Evolutionary conservation across 2,329 filamentous ascomycete species (phyloP), one percentile per base, ranked within the genome.

Genomic region (Cryphonectria parasitica): DNA sequence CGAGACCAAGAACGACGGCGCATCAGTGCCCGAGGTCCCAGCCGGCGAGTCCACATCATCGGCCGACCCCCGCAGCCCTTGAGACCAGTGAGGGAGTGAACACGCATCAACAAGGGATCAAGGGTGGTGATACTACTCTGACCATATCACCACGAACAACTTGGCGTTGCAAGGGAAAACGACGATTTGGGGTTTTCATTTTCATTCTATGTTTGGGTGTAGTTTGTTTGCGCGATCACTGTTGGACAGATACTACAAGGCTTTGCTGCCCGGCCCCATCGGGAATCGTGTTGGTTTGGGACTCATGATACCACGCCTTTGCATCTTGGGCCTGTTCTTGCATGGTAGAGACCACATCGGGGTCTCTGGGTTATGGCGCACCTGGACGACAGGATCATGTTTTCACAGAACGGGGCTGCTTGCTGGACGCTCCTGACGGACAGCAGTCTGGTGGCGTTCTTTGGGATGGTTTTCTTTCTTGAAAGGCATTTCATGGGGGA

Each of bases 111-210:
- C 34, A 49, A 45, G 4, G 36, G 8, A 17, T 13, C 25, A 36
- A 66, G 39, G 56, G 31, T 1, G 49, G 34, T 17, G 64, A 62
- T 22, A 56, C 49, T 52, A 65, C 49, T 31, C 45, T 8, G 10
- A 28, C 52, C 66, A 25, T 1, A 52, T 45, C 34, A n/a, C 45
- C 3, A 54, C 25, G 13, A 68, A 43, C 15, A 70, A 72, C 39
- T 56, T 64, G 28, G 68, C 52, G 19, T 61, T 70, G 52, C 69
- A 28, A 31, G 19, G 8, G 25, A 22, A 11, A 13, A 45, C n/a
- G 4, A 3, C 15, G n/a, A 28, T 22, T 22, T 41, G 41, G n/a
- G 8, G 3, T 45, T 45, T 2, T 49, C 10, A n/a, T 22, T n/a
- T n/a, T 49, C 22, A 7, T 22, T 45, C 17, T 6, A 6, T 6